Evolutionary conservation across 805 yeast species (phyloP), one percentile per base, ranked within the genome.

Genomic region (Candida sonorensis): DNA sequence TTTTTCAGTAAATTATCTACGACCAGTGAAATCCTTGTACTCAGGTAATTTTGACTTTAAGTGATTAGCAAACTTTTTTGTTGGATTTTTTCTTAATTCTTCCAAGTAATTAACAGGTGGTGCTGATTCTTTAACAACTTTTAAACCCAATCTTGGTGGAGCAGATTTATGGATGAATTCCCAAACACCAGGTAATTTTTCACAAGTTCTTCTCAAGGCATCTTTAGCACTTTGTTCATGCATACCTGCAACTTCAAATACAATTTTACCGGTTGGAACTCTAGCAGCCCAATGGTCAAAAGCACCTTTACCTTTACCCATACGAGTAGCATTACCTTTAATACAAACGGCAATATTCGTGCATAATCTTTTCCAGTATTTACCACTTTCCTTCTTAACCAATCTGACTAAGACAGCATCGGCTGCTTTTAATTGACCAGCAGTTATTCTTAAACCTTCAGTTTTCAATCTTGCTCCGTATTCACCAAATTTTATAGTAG

Each of bases 291-390:
- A 92, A 64, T 86, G 92, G 51, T 86, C 95, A 55, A 92, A 90
- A 0, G 88, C 81, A 62, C 98, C 98, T 62, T 92, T 92, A 66
- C 98, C 98, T 61, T 92, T 92, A 67, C 98, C 98, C 98, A 92
- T 92, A 79, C 98, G 92, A 9, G 96, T 86, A 58, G 92, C 96
- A 59, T 92, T 92, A 65, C 98, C 98, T 65, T 92, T 92, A 40
- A 84, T 76, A 61, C 96, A 87, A 10, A 92, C 94, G 0, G 97
- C 92, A 33, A 86, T 72, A 55, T 83, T 81, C 15, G 95, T 81
- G 31, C 78, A 75, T 35, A 88, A 67, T 53, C 97, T 75, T 46
- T 90, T 79, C 71, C 81, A 78, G 33, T 87, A 65, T 45, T 72
- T 63, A 25, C 94, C 94, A 13, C 77, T 75, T 27, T 78, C 64